These are phyloP conservation scores for Pseudomassariella vexata DNA, from an alignment of 2,329 filamentous ascomycete species.

Conservation along the genomic window DNA sequence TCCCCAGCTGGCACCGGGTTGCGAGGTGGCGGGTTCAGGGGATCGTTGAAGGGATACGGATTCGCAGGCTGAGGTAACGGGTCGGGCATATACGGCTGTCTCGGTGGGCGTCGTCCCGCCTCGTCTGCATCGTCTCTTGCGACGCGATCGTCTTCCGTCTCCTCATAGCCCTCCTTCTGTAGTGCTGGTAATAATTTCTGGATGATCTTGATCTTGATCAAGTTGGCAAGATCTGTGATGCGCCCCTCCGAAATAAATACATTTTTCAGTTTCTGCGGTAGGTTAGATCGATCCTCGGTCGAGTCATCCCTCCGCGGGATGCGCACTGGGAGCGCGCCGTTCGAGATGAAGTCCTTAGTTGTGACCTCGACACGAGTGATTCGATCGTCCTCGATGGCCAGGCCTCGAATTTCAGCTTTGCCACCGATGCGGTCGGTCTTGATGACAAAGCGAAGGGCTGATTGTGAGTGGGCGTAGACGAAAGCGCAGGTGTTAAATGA, in stretches of 20 bases:
- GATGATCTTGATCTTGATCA: constrained; percentile 74
- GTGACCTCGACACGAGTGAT: constrained; percentile 73
- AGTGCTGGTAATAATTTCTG: constrained; percentile 77
- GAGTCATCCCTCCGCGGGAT: constrained; percentile 42
- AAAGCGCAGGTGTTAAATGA: constrained; percentile 69
- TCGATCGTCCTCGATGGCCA: constrained; percentile 74
- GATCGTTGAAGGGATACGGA: constrained; percentile 63
- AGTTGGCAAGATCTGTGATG: constrained; percentile 60
- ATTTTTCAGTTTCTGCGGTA: constrained; percentile 43
- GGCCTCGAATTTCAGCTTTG: constrained; percentile 77
- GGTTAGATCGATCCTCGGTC: constrained; percentile 43
- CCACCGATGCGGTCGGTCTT: constrained; percentile 76
- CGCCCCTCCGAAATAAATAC: constrained; percentile 71
- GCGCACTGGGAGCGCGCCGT: constrained; percentile 48
- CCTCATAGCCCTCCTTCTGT: constrained; percentile 73
- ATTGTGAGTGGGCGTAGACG: constrained; percentile 80
- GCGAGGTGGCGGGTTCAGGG: constrained; percentile 55
- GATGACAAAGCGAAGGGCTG: constrained; percentile 75
- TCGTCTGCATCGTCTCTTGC: constrained; percentile 35
- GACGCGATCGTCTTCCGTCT: constrained; percentile 38
- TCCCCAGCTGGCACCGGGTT: constrained; percentile 64
- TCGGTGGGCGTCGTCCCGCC: constrained; percentile 34
- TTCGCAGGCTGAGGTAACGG: constrained; percentile 54
- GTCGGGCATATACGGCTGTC: constrained; percentile 39
- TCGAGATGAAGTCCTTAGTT: constrained; percentile 68